These are phyloP conservation scores for Ascocoryne sarcoides DNA, from an alignment of 2,329 filamentous ascomycete genomes.

Conservation along the genomic window DNA sequence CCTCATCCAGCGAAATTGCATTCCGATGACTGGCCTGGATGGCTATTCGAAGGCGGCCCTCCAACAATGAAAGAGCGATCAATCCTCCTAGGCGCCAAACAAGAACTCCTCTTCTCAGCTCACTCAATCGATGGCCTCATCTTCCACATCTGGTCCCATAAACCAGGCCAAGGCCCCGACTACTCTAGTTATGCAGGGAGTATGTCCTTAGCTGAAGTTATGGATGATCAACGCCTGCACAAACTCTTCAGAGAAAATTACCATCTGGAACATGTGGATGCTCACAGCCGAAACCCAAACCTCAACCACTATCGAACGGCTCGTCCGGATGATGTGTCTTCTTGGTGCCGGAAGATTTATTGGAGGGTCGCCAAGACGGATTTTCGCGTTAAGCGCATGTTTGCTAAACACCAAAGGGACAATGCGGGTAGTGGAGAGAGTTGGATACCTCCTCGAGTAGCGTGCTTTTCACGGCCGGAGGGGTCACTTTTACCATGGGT, in stretches of 20 bases:
- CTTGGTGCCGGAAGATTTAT: constrained; percentile 2
- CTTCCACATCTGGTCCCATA: constrained; percentile 1
- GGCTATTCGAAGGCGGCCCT: constrained; percentile 4
- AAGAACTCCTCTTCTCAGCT: constrained; percentile 1
- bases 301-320: neutral
- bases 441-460: constrained; percentile 1
- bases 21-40: constrained; percentile 2
- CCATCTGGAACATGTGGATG: neutral
- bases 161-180: neutral
- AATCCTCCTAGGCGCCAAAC: neutral
- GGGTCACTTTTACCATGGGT: neutral
- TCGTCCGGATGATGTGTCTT: neutral
- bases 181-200: neutral
- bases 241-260: constrained; percentile 1
- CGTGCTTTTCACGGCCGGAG: neutral
- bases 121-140: constrained; percentile 2
- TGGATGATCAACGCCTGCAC: neutral
- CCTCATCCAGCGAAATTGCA: neutral
- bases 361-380: neutral
- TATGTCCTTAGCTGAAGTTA: neutral
- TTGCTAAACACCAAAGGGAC: constrained; percentile 1
- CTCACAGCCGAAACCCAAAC: neutral
- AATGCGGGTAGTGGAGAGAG: neutral
- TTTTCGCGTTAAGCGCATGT: constrained; percentile 1
- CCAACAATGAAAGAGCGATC: constrained; percentile 1